phyloP scores from a whole-genome alignment of 495 filamentous ascomycete species.

The Penicillium pulvis region DNA sequence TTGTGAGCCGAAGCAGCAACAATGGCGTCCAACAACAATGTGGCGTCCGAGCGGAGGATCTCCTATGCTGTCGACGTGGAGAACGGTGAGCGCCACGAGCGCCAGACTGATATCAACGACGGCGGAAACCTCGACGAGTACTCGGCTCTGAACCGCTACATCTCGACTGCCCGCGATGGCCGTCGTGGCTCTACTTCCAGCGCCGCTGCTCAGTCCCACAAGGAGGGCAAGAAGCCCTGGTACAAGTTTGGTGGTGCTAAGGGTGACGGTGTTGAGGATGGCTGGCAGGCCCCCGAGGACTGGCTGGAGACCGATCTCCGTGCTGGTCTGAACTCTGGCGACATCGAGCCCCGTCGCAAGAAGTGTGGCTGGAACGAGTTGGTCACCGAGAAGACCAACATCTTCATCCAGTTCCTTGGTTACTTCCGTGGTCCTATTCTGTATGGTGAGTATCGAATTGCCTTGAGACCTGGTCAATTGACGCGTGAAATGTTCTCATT shows the following conservation, averaged over 20 bases:
- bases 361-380: conserved; percentile 75
- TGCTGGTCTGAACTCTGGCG: conserved; percentile 56
- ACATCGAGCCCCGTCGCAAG: conserved; percentile 68
- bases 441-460: conserved; percentile 60
- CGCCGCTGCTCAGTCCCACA: conserved; percentile 43
- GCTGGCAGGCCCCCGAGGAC: conserved; percentile 64
- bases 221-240: conserved; percentile 54
- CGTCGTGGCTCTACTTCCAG: conserved; percentile 58
- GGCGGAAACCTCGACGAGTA: conserved; percentile 52
- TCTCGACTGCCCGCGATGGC: conserved; percentile 65
- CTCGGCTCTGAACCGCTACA: conserved; percentile 61
- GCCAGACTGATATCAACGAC: conserved; percentile 25
- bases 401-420: conserved; percentile 74
- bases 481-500: conserved; percentile 5
- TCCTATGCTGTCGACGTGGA: conserved; percentile 57
- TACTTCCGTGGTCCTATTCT: conserved; percentile 85
- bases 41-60: conserved; percentile 48
- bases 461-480: conserved; percentile 1
- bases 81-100: conserved; percentile 48
- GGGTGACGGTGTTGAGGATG: conserved; percentile 35
- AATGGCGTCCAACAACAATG: conserved; percentile 35
- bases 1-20: conserved; percentile 50
- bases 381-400: conserved; percentile 72
- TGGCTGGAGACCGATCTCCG: conserved; percentile 74
- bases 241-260: conserved; percentile 59